Conservation (phyloP, 2,329 filamentous ascomycete genomes). For the Ustilaginoidea virens region DNA sequence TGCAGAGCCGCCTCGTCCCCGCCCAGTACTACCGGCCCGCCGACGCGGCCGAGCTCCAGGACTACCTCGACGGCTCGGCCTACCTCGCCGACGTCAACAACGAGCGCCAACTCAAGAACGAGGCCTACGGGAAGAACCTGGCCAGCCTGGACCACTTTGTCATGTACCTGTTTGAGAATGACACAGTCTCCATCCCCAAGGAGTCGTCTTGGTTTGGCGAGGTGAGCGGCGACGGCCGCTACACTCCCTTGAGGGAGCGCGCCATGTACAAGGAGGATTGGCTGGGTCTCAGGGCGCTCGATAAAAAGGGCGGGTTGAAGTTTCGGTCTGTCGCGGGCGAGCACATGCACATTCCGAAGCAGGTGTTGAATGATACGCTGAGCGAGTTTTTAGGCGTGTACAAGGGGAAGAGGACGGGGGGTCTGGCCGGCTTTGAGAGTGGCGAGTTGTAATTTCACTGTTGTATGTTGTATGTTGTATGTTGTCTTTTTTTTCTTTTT, state of each 20-base stretch:
- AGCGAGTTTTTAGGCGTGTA: slow-evolving; percentile 46
- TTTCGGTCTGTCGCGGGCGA: slow-evolving; percentile 60
- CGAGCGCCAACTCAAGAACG: slow-evolving; percentile 62
- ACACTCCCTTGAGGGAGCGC: slow-evolving; percentile 52
- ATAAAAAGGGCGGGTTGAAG: slow-evolving; percentile 61
- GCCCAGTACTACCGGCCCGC: slow-evolving; percentile 87
- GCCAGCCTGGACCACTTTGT: slow-evolving; percentile 59
- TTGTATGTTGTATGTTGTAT: too few relatives aligned
- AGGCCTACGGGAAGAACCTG: slow-evolving; percentile 57
- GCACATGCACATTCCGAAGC: slow-evolving; percentile 67
- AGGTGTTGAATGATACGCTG: slow-evolving; percentile 52
- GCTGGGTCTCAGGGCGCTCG: slow-evolving; percentile 69
- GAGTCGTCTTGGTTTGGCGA: slow-evolving; percentile 86
- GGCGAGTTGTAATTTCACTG: slow-evolving; percentile 22
- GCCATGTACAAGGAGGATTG: slow-evolving; percentile 79
- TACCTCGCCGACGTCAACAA: slow-evolving; percentile 96
- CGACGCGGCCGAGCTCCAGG: slow-evolving; percentile 40
- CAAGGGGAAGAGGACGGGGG: slow-evolving; percentile 19
- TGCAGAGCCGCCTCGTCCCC: slow-evolving; percentile 70
- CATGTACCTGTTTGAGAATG: slow-evolving; percentile 81
- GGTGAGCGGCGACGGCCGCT: slow-evolving; percentile 50
- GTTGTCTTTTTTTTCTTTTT: too few relatives aligned
- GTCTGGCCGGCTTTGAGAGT: slow-evolving; percentile 8
- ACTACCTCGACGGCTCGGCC: slow-evolving; percentile 68
- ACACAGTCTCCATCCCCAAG: slow-evolving; percentile 76